Base-by-base conservation (phyloP, 371 early-diverging fungal species). In the Circinella minor region DNA sequence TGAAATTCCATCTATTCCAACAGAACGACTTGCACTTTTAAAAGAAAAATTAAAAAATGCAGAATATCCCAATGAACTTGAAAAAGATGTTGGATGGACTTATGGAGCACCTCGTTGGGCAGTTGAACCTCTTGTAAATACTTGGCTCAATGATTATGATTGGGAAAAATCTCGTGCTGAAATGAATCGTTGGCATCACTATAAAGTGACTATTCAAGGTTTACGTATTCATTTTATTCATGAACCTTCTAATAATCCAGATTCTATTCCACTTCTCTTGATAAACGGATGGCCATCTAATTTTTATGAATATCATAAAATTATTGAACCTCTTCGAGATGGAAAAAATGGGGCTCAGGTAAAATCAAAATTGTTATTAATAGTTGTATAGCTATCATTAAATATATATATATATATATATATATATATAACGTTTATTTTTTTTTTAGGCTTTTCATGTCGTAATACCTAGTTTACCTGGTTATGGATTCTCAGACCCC, bases 241-340 rank as follows among this genome's bases (percentile, higher is more conserved):
- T 65, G 87, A 83, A 43, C 84, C 76, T 3, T 87, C 88, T 39
- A 47, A 75, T 5, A 55, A 71, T 3, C 69, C 71, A 3, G 76
- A 84, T 61, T 88, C 89, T 15, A 81, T 88, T 59, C 90, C 92
- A 9, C 71, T 92, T 54, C 46, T 92, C 39, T 65, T 91, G 54
- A 63, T 86, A 15, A 91, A 92, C 68, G 92, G 92, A 1, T 90
- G 91, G 91, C 90, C 89, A 0, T 88, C 88, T 5, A 77, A 83
- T 8, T 87, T 86, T 78, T 87, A 82, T 60, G 91, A 91, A 66
- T 92, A 90, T 66, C 86, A 84, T 38, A 86, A 90, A 57, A 68
- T 87, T 10, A 84, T 90, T 17, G 74, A 79, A 5, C 74, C 80
- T 11, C 64, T 84, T 10, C 61, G 80, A 37, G 80, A 81, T 61